Evolutionary conservation across 2,329 filamentous ascomycete species (phyloP), one percentile per base, ranked within the genome.

Genomic region (Penicillium oxalicum): DNA sequence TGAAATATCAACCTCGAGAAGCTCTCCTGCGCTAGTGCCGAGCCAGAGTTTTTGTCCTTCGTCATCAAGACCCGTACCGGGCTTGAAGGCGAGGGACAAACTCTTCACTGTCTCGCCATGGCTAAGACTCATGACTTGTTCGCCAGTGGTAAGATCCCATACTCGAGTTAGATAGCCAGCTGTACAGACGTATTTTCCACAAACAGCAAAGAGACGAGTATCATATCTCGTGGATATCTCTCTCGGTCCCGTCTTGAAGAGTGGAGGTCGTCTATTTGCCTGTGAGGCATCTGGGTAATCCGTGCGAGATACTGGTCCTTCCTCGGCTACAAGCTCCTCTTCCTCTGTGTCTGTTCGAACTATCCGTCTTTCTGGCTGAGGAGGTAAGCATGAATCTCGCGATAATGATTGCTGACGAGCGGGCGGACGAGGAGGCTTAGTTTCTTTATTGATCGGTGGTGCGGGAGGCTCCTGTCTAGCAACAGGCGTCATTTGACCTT

Each of bases 151-250:
- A 25, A 95, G 69, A 64, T 84, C 91, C 91, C 93, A 98, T 0
- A 91, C 88, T 52, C 88, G 81, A 1, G 91, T 97, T 53, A 93
- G 77, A 54, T 87, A 86, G 4, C 91, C 93, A 12, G 87, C 88
- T 0, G 91, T 91, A 65, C 89, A 95, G 6, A 93, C 83, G 57
- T 86, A 84, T 55, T 91, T 85, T 6, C 93, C 93, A 64, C 88
- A 96, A 2, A 95, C 83, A 53, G 93, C 91, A 63, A 96, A 84
- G 28, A 90, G 75, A 37, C 89, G 84, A 4, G 88, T 87, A 54
- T 97, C 93, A 58, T 95, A 93, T 59, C 88, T 90, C 3, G 87
- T 91, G 28, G 79, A 71, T 48, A 98, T 91, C 54, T 91, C 87
- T 44, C 78, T 78, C n/a, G 80, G 79, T 0, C 87, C 85, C 37